Conservation (phyloP, 148 eudicot species). For the Arctostaphylos glauca region DNA sequence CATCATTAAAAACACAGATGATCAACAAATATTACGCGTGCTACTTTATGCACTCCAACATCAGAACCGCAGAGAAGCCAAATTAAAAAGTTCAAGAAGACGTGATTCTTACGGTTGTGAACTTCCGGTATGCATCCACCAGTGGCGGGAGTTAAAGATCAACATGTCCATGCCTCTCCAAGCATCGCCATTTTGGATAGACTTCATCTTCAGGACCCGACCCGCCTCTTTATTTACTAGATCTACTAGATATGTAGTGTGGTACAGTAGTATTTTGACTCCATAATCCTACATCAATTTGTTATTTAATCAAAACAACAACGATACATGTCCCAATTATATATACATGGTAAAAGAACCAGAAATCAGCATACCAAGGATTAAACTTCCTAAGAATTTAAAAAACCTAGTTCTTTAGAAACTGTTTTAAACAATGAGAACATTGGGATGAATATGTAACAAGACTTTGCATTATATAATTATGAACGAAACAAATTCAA, state of each 20-base stretch:
- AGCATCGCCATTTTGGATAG: slow-evolving; percentile 17
- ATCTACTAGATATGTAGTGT: slow-evolving; percentile 20
- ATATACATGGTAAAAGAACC: neutral
- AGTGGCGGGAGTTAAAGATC: slow-evolving; percentile 31
- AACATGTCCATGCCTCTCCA: slow-evolving; percentile 33
- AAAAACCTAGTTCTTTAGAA: neutral
- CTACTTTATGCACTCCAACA: too few species aligned
- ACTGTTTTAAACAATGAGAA: too few species aligned
- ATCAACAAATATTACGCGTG: too few species aligned
- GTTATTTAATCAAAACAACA: neutral
- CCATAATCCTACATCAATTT: slow-evolving; percentile 20
- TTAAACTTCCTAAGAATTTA: too few species aligned
- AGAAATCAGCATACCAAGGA: neutral
- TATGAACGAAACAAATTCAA: too few species aligned
- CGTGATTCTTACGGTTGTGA: slow-evolving; percentile 31
- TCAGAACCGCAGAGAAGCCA: too few species aligned
- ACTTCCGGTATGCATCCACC: slow-evolving; percentile 32
- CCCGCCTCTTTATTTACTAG: slow-evolving; percentile 14
- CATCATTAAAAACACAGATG: too few species aligned
- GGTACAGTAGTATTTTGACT: slow-evolving; percentile 19
- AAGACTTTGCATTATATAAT: too few species aligned
- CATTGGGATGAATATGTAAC: too few species aligned
- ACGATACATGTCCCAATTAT: neutral
- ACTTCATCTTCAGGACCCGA: slow-evolving; percentile 25
- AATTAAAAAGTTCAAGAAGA: neutral